phyloP scores from a whole-genome alignment of 176 grass and related monocot genomes.

The Oryza officinalis region DNA sequence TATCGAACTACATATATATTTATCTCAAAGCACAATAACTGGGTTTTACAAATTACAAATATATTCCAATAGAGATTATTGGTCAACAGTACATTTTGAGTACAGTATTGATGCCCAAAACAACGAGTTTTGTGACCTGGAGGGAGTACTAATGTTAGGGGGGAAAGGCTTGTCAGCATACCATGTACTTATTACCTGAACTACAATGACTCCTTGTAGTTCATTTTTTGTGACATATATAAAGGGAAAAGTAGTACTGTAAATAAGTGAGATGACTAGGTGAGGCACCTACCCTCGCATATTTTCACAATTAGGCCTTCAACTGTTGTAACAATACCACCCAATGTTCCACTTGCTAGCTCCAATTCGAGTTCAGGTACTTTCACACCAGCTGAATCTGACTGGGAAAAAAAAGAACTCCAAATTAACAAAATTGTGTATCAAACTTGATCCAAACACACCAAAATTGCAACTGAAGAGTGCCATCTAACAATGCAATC shows the following conservation, averaged over 20 bases:
- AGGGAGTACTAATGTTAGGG: not conserved
- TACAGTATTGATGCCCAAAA: not conserved
- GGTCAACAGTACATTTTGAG: not conserved
- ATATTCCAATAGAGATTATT: not conserved
- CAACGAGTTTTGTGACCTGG: not conserved
- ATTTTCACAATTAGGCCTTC: slow-evolving; percentile 95
- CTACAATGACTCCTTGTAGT: not conserved
- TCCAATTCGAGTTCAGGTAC: slow-evolving; percentile 97
- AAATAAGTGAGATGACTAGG: not conserved
- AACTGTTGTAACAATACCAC: slow-evolving; percentile 91
- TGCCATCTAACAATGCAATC: slow-evolving; percentile 2
- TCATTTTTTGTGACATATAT: not conserved
- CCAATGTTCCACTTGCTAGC: slow-evolving; percentile 79
- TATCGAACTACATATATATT: not conserved
- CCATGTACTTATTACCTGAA: not conserved
- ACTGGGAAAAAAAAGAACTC: slow-evolving; percentile 42
- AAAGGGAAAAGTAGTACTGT: not conserved
- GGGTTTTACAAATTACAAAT: not conserved
- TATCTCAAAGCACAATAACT: not conserved
- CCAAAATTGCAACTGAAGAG: not conserved
- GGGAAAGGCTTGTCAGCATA: not conserved
- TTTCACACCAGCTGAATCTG: slow-evolving; percentile 71
- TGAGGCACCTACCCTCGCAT: slow-evolving; percentile 67
- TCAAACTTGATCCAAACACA: slow-evolving; percentile 7
- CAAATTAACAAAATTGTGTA: slow-evolving; percentile 4